These are phyloP conservation scores for Magnusiomyces sp. DNA, from an alignment of 1,139 yeast species.

Conservation along the genomic window DNA sequence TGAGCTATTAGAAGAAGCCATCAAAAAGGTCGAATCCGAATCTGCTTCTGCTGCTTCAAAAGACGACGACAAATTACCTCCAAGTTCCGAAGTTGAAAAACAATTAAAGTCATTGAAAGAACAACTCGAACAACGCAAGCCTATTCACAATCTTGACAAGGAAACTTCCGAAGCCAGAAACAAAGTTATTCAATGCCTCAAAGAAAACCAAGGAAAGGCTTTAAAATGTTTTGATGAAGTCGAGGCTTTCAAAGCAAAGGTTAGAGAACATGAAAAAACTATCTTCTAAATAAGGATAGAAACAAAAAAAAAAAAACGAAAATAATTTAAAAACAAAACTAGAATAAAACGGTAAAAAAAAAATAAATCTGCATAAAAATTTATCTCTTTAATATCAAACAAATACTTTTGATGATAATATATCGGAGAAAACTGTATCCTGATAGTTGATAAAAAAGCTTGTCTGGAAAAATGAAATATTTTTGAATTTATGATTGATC, in stretches of 20 bases:
- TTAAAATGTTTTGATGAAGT: conserved; percentile 88
- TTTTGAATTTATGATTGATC: no score
- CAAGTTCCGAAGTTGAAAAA: conserved; percentile 24
- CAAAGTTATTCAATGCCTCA: conserved; percentile 56
- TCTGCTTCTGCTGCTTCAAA: conserved; percentile 26
- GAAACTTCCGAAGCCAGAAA: conserved; percentile 43
- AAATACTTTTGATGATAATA: no score
- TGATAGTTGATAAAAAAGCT: no score
- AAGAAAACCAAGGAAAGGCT: conserved; percentile 60
- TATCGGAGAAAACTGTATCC: no score
- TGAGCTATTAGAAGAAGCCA: conserved; percentile 43
- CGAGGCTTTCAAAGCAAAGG: conserved; percentile 50
- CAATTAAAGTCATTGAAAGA: conserved; percentile 41
- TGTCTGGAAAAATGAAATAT: no score
- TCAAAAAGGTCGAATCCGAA: conserved; percentile 5
- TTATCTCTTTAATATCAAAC: no score
- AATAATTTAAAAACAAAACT: no score
- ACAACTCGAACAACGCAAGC: conserved; percentile 30
- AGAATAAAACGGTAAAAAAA: no score
- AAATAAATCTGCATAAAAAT: no score
- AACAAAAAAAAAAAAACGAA: no score
- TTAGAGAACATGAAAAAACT: conserved; percentile 12
- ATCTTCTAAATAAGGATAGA: conserved; percentile 4
- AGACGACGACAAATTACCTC: conserved; percentile 32
- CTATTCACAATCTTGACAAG: conserved; percentile 33